Evolutionary conservation across 208 protist species (phyloP).

Genomic region (Balamuthia mandrillaris): DNA sequence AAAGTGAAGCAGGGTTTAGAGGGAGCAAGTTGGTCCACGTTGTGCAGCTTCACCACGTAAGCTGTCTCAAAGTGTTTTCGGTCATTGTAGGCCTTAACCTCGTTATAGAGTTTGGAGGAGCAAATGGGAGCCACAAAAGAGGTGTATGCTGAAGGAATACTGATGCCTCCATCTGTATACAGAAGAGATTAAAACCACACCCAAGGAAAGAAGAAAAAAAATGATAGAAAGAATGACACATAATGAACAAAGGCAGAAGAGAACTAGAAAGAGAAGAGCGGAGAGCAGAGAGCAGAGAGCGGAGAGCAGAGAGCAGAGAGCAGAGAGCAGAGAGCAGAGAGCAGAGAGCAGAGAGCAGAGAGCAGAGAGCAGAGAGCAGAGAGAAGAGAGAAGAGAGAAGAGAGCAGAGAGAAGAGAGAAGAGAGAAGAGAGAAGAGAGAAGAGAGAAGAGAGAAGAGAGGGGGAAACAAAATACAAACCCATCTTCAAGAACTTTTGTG

Average conservation of each 20-base stretch:
- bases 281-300: not conserved
- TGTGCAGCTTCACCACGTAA: conserved; percentile 83
- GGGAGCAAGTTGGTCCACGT: conserved; percentile 39
- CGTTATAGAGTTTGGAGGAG: conserved; percentile 66
- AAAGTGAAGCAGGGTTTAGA: conserved; percentile 75
- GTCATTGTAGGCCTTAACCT: conserved; percentile 58
- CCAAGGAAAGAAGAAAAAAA: not conserved
- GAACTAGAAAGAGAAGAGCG: not conserved
- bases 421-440: not conserved
- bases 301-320: not conserved
- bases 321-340: not conserved
- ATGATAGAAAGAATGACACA: not conserved
- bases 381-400: not conserved
- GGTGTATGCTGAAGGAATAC: conserved; percentile 70
- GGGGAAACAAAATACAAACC: not conserved
- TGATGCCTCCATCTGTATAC: conserved; percentile 50
- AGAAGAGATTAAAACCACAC: not conserved
- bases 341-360: not conserved
- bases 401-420: not conserved
- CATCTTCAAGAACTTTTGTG: conserved; percentile 72
- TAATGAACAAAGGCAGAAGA: not conserved
- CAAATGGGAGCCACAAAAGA: conserved; percentile 78
- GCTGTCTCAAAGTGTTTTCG: conserved; percentile 74
- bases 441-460: not conserved
- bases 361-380: not conserved